Evolutionary conservation across 768 basidiomycete species (phyloP).

Genomic region (Amanita fuliginea): DNA sequence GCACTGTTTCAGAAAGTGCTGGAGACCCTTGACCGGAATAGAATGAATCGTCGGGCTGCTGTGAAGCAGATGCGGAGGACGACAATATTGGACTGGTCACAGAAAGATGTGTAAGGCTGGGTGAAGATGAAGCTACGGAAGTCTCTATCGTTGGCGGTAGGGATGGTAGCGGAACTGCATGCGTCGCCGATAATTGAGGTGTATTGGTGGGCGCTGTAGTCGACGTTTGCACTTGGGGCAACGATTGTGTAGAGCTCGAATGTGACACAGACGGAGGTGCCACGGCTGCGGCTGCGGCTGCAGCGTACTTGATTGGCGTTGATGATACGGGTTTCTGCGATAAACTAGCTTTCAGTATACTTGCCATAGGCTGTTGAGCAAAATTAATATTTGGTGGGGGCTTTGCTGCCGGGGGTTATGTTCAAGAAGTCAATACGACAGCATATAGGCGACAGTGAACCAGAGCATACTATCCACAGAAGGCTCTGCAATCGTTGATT

Average conservation of each 20-base stretch:
- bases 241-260: slow-evolving; percentile 10
- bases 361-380: slow-evolving; percentile 63
- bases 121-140: slow-evolving; percentile 50
- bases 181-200: slow-evolving; percentile 8
- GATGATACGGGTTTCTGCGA: slow-evolving; percentile 43
- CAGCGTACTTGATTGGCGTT: slow-evolving; percentile 82
- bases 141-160: slow-evolving; percentile 30
- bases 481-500: slow-evolving; percentile 36
- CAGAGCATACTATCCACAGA: slow-evolving; percentile 52
- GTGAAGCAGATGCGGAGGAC: slow-evolving; percentile 57
- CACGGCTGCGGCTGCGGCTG: slow-evolving; percentile 70
- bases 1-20: slow-evolving; percentile 55
- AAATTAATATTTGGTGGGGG: slow-evolving; percentile 77
- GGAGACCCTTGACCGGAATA: slow-evolving; percentile 68
- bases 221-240: slow-evolving; percentile 2
- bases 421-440: slow-evolving; percentile 9
- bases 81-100: slow-evolving; percentile 76
- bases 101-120: slow-evolving; percentile 79
- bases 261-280: slow-evolving; percentile 15
- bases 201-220: background rate
- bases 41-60: slow-evolving; percentile 57
- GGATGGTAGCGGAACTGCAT: slow-evolving; percentile 27
- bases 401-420: slow-evolving; percentile 34
- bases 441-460: background rate
- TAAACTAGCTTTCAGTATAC: slow-evolving; percentile 68